Conservation (phyloP, 352 stramenopile species). For the Phytophthora pini region DNA sequence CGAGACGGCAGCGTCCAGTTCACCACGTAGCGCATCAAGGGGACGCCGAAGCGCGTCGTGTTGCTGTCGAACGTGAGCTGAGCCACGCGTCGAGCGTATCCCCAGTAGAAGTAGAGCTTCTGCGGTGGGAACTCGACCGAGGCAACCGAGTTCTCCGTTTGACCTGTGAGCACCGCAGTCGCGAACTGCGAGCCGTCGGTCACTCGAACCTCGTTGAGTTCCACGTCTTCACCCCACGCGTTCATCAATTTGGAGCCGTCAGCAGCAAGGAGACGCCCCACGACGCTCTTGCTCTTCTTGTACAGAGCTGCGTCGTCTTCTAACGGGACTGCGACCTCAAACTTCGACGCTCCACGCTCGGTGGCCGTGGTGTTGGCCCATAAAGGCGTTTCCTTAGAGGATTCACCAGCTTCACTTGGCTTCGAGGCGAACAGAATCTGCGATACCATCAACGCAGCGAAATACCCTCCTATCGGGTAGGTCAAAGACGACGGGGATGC, state of each 20-base stretch:
- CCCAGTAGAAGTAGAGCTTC: constrained; percentile 67
- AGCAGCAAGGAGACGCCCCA: constrained; percentile 53
- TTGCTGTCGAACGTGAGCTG: constrained; percentile 50
- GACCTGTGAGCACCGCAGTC: constrained; percentile 41
- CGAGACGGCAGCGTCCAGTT: constrained; percentile 47
- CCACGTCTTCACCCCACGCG: constrained; percentile 37
- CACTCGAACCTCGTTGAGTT: constrained; percentile 31
- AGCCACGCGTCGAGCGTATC: constrained; percentile 46
- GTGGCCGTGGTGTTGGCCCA: constrained; percentile 28
- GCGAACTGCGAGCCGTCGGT: constrained; percentile 72
- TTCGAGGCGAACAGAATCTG: constrained; percentile 32
- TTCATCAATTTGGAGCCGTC: constrained; percentile 39
- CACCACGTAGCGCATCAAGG: constrained; percentile 55
- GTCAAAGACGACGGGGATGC: background rate
- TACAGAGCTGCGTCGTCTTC: constrained; percentile 36
- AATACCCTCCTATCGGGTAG: constrained; percentile 34
- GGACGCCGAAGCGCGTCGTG: constrained; percentile 57
- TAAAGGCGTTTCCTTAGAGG: constrained; percentile 9
- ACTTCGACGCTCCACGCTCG: constrained; percentile 27
- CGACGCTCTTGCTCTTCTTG: constrained; percentile 33
- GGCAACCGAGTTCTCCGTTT: constrained; percentile 20
- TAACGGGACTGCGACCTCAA: constrained; percentile 30
- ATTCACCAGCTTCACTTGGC: constrained; percentile 17
- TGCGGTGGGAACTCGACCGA: constrained; percentile 40
- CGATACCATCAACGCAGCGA: constrained; percentile 31